phyloP scores from a whole-genome alignment of 371 early-diverging fungal genomes.

The Mucor lusitanicus region DNA sequence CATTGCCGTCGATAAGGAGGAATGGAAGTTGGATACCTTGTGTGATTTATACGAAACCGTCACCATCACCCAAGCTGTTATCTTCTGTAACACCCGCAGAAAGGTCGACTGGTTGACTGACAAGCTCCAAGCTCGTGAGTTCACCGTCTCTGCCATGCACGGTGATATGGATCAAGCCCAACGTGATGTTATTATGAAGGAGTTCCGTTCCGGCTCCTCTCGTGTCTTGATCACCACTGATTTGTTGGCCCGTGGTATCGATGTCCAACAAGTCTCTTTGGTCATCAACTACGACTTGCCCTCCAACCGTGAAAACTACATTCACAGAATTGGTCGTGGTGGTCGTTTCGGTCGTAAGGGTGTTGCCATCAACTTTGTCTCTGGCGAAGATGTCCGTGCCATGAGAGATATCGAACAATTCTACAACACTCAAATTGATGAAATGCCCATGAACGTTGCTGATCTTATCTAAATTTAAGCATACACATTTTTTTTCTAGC shows the following conservation, averaged over 20 bases:
- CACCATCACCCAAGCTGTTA: conserved; percentile 94
- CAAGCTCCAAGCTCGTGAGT: conserved; percentile 80
- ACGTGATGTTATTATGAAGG: conserved; percentile 96
- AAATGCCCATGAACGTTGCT: conserved; percentile 92
- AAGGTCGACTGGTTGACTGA: conserved; percentile 93
- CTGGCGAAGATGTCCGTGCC: conserved; percentile 89
- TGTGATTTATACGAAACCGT: conserved; percentile 92
- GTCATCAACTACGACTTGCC: conserved; percentile 97
- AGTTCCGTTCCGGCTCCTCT: conserved; percentile 93
- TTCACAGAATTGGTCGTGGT: conserved; percentile 98
- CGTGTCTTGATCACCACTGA: conserved; percentile 99
- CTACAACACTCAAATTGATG: conserved; percentile 97
- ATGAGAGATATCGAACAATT: conserved; percentile 93
- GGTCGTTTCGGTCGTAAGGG: conserved; percentile 99
- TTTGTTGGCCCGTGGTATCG: conserved; percentile 98
- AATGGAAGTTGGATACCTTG: conserved; percentile 89
- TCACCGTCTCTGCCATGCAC: conserved; percentile 96
- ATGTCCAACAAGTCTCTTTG: conserved; percentile 99
- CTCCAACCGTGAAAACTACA: conserved; percentile 94
- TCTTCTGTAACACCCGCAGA: conserved; percentile 94
- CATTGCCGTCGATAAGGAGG: conserved; percentile 89
- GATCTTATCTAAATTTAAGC: conserved; percentile 65
- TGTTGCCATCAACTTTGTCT: conserved; percentile 99
- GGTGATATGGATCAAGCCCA: conserved; percentile 97
- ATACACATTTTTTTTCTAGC: neutral